phyloP scores from a whole-genome alignment of 2,329 filamentous ascomycete genomes.

The Ascochyta clinopodiicola region DNA sequence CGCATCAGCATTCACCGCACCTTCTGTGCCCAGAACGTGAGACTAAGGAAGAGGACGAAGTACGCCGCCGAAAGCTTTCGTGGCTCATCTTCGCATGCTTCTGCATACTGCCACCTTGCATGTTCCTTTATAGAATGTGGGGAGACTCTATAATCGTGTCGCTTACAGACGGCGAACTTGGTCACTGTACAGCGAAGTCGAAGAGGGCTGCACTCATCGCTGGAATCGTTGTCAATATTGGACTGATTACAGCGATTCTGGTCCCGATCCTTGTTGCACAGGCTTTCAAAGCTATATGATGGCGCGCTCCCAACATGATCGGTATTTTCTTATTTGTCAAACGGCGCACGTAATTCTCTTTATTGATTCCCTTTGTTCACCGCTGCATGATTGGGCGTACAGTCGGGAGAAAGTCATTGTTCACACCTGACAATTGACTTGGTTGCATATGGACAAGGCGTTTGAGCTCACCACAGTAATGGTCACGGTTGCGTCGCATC shows the following conservation, averaged over 20 bases:
- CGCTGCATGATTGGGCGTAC: slow-evolving; percentile 19
- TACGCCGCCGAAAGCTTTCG: slow-evolving; percentile 36
- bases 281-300: slow-evolving; percentile 27
- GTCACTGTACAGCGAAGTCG: slow-evolving; percentile 35
- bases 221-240: slow-evolving; percentile 39
- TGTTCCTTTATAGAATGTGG: slow-evolving; percentile 45
- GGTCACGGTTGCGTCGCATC: not conserved
- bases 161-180: slow-evolving; percentile 40
- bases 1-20: slow-evolving; percentile 34
- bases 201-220: slow-evolving; percentile 41
- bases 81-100: slow-evolving; percentile 44
- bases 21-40: slow-evolving; percentile 39
- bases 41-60: slow-evolving; percentile 32
- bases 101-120: slow-evolving; percentile 44
- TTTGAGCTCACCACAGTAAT: not conserved
- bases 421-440: not conserved
- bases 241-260: slow-evolving; percentile 29
- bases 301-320: not conserved
- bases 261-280: slow-evolving; percentile 35
- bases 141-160: slow-evolving; percentile 42
- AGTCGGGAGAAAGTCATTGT: not conserved
- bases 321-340: not conserved
- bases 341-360: not conserved
- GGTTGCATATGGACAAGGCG: slow-evolving; percentile 9
- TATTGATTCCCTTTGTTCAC: slow-evolving; percentile 9